Percentiles rank a stretch among this genome's conserved stretches.
These are phyloP conservation scores for Blastobotrys proliferans DNA, from an alignment of 1,139 yeast species.

Conservation along the genomic window DNA sequence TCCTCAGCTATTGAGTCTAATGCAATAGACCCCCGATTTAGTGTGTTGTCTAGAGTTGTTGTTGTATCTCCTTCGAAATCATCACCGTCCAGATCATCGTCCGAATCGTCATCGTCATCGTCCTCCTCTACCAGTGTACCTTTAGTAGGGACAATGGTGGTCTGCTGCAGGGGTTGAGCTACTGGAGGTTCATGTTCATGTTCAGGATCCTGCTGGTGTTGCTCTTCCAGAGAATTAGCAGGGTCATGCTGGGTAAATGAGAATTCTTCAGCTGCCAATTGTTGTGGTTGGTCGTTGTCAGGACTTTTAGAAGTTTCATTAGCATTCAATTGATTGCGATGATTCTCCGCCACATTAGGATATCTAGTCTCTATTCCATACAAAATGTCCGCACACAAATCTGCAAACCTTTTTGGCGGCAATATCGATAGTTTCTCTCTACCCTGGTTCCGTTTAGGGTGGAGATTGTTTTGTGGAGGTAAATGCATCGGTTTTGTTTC, in stretches of 20 bases:
- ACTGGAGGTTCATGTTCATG: conserved; percentile 3
- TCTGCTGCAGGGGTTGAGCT: conserved; percentile 23
- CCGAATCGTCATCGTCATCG: conserved; percentile 27
- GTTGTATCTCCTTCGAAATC: background rate
- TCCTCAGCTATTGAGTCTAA: conserved; percentile 11
- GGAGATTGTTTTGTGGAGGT: conserved; percentile 46
- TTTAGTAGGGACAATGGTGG: conserved; percentile 31
- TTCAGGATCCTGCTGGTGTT: too few species aligned
- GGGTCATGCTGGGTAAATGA: too few species aligned
- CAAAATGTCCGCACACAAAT: conserved; percentile 83
- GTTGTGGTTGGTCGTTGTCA: too few species aligned
- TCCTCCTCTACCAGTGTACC: conserved; percentile 31
- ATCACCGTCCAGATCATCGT: conserved; percentile 13
- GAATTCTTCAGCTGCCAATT: too few species aligned
- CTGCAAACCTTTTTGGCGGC: conserved; percentile 79
- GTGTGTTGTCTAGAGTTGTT: background rate
- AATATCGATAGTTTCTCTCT: conserved; percentile 85
- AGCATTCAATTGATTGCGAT: background rate
- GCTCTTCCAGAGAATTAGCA: too few species aligned
- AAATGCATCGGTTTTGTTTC: conserved; percentile 22
- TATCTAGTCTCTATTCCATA: conserved; percentile 78
- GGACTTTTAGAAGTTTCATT: too few species aligned
- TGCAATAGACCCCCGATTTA: background rate
- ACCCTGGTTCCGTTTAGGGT: conserved; percentile 93
- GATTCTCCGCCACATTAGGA: conserved; percentile 15